Evolutionary conservation across 495 filamentous ascomycete species (phyloP), one percentile per base, ranked within the genome.

Genomic region (Talaromyces thailandensis): DNA sequence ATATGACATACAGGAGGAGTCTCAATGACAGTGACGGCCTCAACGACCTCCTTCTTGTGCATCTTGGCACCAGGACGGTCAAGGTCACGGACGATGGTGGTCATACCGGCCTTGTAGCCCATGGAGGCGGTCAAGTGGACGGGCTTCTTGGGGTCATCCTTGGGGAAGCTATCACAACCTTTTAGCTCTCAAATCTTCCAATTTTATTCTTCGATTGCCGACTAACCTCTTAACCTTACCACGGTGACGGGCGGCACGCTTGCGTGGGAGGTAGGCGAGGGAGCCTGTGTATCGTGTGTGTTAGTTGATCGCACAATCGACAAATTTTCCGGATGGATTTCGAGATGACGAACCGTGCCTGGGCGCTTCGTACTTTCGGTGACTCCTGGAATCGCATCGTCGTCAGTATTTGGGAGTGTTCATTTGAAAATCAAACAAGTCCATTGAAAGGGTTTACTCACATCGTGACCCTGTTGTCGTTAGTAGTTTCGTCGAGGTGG

Each of bases 91-190:
- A 99, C 95, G 81, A 98, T 93, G 68, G 95, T 99, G 77, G 91
- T 96, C 95, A 99, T 99, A 82, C 95, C 95, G 74, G 95, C 95
- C 90, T 99, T 99, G 88, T 99, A 99, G 76, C 95, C 95, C 86
- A 99, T 92, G 74, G 89, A 84, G 77, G 95, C 95, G 65, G 95
- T 99, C 69, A 99, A 84, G 84, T 99, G 95, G 79, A 98, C 93
- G 71, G 93, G 90, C 85, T 98, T 94, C 88, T 98, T 98, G 68
- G 92, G 81, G 84, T 99, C 92, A 90, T 99, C 95, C 85, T 98
- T 98, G 74, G 95, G 95, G 88, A 99, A 99, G 82, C 91, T 92
- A 69, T 67, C 66, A 69, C 60, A 76, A 71, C 66, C 73, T 72
- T n/a, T 71, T 63, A 64, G 48, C 66, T 73, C 66, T 73, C 66